Conservation (phyloP, 2,329 filamentous ascomycete species). For the Chaetomium sp. region DNA sequence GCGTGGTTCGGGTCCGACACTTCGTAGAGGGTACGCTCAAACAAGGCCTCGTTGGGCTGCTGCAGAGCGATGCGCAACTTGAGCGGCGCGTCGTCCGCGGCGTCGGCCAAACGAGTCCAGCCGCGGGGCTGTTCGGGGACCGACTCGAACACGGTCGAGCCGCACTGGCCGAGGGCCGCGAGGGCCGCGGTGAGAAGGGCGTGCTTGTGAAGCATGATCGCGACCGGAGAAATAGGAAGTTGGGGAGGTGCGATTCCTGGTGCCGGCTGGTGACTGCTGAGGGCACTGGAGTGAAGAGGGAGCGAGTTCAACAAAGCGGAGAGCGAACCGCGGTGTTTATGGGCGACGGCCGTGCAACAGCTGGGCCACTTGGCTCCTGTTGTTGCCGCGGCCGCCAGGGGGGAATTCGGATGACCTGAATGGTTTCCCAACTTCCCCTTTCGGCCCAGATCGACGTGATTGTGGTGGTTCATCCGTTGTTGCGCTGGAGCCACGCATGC, state of each 20-base stretch:
- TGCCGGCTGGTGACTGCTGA: not conserved
- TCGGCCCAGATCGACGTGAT: not conserved
- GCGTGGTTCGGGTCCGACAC: conserved; percentile 53
- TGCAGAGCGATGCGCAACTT: conserved; percentile 43
- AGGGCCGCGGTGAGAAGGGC: conserved; percentile 4
- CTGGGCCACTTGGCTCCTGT: too few relatives aligned
- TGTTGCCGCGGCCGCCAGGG: not conserved
- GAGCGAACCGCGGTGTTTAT: not conserved
- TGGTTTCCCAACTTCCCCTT: conserved; percentile 5
- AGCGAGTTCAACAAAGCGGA: too few relatives aligned
- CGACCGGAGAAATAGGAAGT: not conserved
- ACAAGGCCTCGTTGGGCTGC: conserved; percentile 34
- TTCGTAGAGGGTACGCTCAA: conserved; percentile 53
- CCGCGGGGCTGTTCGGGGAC: conserved; percentile 30
- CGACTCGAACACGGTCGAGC: conserved; percentile 17
- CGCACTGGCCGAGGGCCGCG: conserved; percentile 12
- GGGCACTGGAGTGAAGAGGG: not conserved
- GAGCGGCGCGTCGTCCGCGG: conserved; percentile 33
- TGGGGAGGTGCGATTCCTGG: not conserved
- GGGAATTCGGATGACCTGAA: not conserved
- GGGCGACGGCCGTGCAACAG: not conserved
- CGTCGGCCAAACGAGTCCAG: conserved; percentile 32
- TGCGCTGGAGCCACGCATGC: not conserved
- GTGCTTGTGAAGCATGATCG: conserved; percentile 1
- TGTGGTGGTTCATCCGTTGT: not conserved